Percentiles rank a stretch among this genome's conserved stretches.
Conservation (phyloP, 139 green algal species). For the Eudorina sp. region DNA sequence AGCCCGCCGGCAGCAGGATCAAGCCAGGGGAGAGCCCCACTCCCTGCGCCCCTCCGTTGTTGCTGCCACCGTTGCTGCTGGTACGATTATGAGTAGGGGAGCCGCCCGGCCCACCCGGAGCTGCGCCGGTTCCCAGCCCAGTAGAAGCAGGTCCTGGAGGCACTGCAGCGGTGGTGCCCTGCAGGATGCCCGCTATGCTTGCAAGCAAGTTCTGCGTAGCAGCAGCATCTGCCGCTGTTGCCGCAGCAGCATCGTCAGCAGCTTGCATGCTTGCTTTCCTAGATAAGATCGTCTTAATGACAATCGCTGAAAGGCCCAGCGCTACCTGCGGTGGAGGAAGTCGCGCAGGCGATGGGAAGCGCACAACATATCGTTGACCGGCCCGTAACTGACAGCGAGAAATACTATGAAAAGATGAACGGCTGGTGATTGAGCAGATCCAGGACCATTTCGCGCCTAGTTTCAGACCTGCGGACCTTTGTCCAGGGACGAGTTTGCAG, state of each 20-base stretch:
- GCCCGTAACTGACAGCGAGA: not conserved
- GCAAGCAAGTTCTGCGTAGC: conserved; percentile 18
- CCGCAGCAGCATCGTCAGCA: not conserved
- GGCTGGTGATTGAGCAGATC: not conserved
- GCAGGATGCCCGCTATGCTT: conserved; percentile 18
- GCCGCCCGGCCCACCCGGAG: not conserved
- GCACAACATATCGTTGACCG: conserved; percentile 6
- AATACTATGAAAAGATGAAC: not conserved
- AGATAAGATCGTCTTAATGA: not conserved
- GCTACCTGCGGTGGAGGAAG: not conserved
- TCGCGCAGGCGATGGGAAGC: not conserved
- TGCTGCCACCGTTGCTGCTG: conserved; percentile 8
- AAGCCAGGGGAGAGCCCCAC: not conserved
- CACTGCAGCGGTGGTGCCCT: conserved; percentile 7
- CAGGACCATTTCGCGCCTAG: not conserved
- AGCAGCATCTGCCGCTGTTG: not conserved
- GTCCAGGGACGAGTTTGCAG: not conserved
- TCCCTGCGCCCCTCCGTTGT: not conserved
- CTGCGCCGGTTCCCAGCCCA: not conserved
- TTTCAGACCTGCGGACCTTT: not conserved
- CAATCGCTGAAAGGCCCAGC: not conserved
- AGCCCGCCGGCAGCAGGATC: not conserved
- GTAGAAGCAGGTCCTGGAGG: not conserved
- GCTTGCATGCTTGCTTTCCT: not conserved
- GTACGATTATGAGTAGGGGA: conserved; percentile 2